Conservation (phyloP, 345 rosid species). For the Salix koriyanagi region DNA sequence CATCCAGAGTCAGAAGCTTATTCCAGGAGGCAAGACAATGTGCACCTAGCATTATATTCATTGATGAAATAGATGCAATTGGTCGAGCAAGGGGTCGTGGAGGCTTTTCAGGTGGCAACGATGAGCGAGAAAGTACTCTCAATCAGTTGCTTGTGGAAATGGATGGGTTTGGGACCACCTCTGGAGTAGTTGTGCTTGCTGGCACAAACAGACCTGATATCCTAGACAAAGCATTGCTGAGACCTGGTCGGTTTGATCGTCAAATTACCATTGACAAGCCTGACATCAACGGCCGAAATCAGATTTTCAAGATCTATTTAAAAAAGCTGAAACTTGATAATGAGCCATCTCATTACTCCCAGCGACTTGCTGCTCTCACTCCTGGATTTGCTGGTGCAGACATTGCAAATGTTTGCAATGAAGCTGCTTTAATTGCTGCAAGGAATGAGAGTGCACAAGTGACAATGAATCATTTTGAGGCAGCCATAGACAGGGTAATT, state of each 20-base stretch:
- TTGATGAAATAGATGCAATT: slow-evolving; percentile 95
- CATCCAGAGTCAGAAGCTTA: slow-evolving; percentile 89
- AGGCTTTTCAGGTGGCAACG: slow-evolving; percentile 74
- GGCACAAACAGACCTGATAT: slow-evolving; percentile 97
- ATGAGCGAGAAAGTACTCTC: slow-evolving; percentile 94
- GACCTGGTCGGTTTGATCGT: slow-evolving; percentile 93
- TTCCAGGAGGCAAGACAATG: slow-evolving; percentile 92
- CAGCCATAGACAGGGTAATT: slow-evolving; percentile 90
- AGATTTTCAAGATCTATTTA: slow-evolving; percentile 79
- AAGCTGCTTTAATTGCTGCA: slow-evolving; percentile 91
- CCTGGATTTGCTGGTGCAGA: slow-evolving; percentile 99
- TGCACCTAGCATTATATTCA: slow-evolving; percentile 89
- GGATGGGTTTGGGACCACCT: slow-evolving; percentile 96
- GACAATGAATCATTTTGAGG: slow-evolving; percentile 80
- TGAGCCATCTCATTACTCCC: slow-evolving; percentile 71
- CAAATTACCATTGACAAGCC: slow-evolving; percentile 88
- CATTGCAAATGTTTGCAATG: slow-evolving; percentile 93
- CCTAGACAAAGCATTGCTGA: slow-evolving; percentile 77
- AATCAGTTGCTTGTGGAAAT: slow-evolving; percentile 90
- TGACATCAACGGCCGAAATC: slow-evolving; percentile 86
- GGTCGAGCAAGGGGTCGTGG: slow-evolving; percentile 98
- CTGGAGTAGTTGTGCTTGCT: slow-evolving; percentile 95
- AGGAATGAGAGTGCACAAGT: slow-evolving; percentile 51
- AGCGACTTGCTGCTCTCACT: slow-evolving; percentile 87
- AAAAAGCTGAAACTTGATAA: slow-evolving; percentile 79